phyloP scores from a whole-genome alignment of 495 filamentous ascomycete genomes.

The Podospora bellae-mahoneyi region DNA sequence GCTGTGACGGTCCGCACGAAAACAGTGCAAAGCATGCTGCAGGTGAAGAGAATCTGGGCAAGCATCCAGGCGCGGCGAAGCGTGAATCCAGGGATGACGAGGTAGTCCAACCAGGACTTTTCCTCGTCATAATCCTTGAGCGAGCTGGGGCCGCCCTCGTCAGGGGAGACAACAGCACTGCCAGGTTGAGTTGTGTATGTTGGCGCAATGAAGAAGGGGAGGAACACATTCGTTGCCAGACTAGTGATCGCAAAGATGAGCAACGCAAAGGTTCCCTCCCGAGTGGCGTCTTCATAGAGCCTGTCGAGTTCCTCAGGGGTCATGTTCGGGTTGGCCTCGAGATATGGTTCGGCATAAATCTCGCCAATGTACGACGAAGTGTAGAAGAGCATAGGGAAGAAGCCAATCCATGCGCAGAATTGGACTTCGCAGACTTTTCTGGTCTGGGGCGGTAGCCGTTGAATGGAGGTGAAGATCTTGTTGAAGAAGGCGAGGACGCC shows the following conservation, averaged over 20 bases:
- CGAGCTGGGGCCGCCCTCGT: slow-evolving; percentile 15
- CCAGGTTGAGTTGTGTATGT: slow-evolving; percentile 55
- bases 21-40: slow-evolving; percentile 76
- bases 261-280: slow-evolving; percentile 77
- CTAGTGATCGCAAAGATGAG: slow-evolving; percentile 83
- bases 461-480: slow-evolving; percentile 70
- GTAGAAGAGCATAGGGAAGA: slow-evolving; percentile 95
- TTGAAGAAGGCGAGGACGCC: slow-evolving; percentile 77
- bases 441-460: slow-evolving; percentile 72
- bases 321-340: slow-evolving; percentile 72
- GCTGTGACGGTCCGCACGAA: slow-evolving; percentile 62
- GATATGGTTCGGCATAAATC: slow-evolving; percentile 78
- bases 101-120: slow-evolving; percentile 48
- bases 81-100: slow-evolving; percentile 76
- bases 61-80: slow-evolving; percentile 82
- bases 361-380: slow-evolving; percentile 88
- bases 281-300: slow-evolving; percentile 77
- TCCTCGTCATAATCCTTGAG: slow-evolving; percentile 33
- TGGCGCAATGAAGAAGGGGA: slow-evolving; percentile 78
- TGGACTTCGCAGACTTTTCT: slow-evolving; percentile 80
- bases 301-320: slow-evolving; percentile 67
- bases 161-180: slow-evolving; percentile 22
- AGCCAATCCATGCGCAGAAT: slow-evolving; percentile 87
- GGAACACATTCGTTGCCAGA: slow-evolving; percentile 70
- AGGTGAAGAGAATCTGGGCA: slow-evolving; percentile 73